These are phyloP conservation scores for Sutorius australiensis DNA, from an alignment of 768 basidiomycete species.

Conservation along the genomic window DNA sequence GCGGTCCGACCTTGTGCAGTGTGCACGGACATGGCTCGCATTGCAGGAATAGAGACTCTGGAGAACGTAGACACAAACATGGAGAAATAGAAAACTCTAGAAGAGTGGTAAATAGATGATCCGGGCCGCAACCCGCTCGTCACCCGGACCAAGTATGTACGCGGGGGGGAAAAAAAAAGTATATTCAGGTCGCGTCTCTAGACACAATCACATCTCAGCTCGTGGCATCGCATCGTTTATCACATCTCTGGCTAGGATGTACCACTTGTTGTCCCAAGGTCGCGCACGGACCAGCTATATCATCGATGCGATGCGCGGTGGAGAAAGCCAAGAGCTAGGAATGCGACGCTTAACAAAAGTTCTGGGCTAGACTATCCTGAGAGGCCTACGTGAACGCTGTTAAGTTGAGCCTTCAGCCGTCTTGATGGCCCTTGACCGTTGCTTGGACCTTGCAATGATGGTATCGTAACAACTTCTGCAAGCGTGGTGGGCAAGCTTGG, in stretches of 20 bases:
- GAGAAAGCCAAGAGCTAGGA: background rate
- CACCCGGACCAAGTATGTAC: background rate
- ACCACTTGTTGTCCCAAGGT: background rate
- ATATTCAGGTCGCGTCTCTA: slow-evolving; percentile 1
- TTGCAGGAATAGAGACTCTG: background rate
- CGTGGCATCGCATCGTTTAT: background rate
- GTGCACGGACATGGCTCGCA: slow-evolving; percentile 36
- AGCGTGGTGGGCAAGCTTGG: slow-evolving; percentile 86
- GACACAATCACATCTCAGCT: background rate
- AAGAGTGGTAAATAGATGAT: background rate
- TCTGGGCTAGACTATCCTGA: background rate
- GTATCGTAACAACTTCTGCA: slow-evolving; percentile 72
- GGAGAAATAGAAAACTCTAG: slow-evolving; percentile 13
- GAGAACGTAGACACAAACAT: slow-evolving; percentile 19
- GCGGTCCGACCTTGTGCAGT: slow-evolving; percentile 40
- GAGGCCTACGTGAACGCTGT: background rate
- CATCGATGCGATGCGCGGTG: background rate
- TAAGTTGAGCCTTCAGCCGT: slow-evolving; percentile 1
- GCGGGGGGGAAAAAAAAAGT: background rate
- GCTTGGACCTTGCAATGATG: slow-evolving; percentile 25
- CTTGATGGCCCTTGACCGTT: slow-evolving; percentile 2
- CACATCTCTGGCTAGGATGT: background rate
- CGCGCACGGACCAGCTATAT: background rate
- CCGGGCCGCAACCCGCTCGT: background rate
- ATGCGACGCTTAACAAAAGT: background rate